Evolutionary conservation across 73 alveolate genomes (phyloP), one percentile per base, ranked within the genome.

Genomic region (Paramecium sonneborni): DNA sequence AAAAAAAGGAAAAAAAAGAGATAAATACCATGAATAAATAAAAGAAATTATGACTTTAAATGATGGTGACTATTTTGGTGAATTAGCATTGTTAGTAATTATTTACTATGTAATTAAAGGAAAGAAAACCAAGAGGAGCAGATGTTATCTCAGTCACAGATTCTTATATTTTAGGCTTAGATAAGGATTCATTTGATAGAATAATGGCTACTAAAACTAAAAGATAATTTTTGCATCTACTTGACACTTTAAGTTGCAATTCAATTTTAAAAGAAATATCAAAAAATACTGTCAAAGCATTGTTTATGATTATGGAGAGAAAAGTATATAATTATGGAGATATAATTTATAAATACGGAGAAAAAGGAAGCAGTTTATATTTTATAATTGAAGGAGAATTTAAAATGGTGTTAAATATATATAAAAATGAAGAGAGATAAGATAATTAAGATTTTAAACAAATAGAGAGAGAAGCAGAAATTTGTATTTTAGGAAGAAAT

Each of bases 101-200:
- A 74, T 5, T 9, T 57, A 9, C 5, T 28, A 74, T 74, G 14
- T 52, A 74, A 30, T 37, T 12, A 43, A 43, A 39, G 69, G 90
- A 79, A 79, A 79, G 55, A n/a, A 79, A 79, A 44, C 74, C 90
- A 10, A 79, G 90, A 79, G 90, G 90, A 0, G 90, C 90, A 79
- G 90, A 79, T 44, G 90, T 79, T 38, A 39, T 79, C 5, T 20
- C 76, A 37, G 43, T 41, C 21, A 23, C 69, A 43, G 90, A 79
- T 23, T 79, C 39, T 10, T 79, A 23, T 26, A 20, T 28, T 1
- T 41, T 79, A 23, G 41, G 62, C 3, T 41, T 79, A 9, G 90
- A 79, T 46, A 79, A 79, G 28, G 90, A 79, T 79, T 79, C 90
- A 2, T 79, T 79, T 23, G 90, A 79, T 11, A 38, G 90, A 39